Evolutionary conservation across 2,329 filamentous ascomycete genomes (phyloP).

Genomic region (Stagonosporopsis vannaccii): DNA sequence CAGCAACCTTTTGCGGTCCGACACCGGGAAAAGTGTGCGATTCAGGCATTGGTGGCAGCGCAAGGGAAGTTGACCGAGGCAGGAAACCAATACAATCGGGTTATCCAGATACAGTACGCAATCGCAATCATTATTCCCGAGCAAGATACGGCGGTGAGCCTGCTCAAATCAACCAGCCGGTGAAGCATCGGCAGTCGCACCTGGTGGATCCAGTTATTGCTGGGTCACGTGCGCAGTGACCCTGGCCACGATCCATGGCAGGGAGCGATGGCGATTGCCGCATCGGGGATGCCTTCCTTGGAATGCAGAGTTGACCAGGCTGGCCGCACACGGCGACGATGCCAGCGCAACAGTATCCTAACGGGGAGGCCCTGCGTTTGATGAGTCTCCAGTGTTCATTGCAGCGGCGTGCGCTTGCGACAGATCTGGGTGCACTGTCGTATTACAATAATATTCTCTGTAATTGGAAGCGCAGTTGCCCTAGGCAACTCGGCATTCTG

Average conservation of each 20-base stretch:
- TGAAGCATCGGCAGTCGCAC: slow-evolving; percentile 21
- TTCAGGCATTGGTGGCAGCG: slow-evolving; percentile 1
- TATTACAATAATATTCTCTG: slow-evolving; percentile 21
- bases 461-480: slow-evolving; percentile 22
- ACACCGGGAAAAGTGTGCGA: slow-evolving; percentile 18
- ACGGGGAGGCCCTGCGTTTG: slow-evolving; percentile 15
- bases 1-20: slow-evolving; percentile 17
- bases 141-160: slow-evolving; percentile 19
- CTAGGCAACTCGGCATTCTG: slow-evolving; percentile 23
- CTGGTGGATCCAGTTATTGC: slow-evolving; percentile 6
- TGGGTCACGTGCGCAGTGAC: slow-evolving; percentile 8
- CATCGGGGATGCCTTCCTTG: slow-evolving; percentile 21
- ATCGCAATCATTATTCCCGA: slow-evolving; percentile 18
- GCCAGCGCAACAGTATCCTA: slow-evolving; percentile 12
- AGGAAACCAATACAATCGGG: slow-evolving; percentile 1
- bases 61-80: slow-evolving; percentile 14
- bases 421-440: slow-evolving; percentile 14
- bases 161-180: slow-evolving; percentile 15
- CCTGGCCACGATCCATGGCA: background rate
- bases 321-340: slow-evolving; percentile 9
- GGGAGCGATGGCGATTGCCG: slow-evolving; percentile 6
- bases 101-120: background rate
- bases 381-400: slow-evolving; percentile 22
- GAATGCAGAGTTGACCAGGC: slow-evolving; percentile 6
- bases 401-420: slow-evolving; percentile 18